These are phyloP conservation scores for Xylaria castorea DNA, from an alignment of 495 filamentous ascomycete genomes.

Conservation along the genomic window DNA sequence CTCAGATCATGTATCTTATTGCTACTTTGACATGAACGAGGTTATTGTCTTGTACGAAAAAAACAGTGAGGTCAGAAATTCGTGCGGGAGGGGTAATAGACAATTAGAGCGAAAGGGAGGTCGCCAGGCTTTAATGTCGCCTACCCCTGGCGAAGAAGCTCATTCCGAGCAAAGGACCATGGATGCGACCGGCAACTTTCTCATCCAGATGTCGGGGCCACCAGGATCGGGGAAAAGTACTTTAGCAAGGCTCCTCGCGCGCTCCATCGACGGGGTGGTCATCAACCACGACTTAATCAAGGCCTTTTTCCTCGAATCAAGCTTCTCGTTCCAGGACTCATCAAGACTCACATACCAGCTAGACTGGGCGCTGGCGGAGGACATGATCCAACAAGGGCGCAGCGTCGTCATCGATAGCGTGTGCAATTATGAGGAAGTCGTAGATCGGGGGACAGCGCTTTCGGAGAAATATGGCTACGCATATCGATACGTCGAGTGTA, in stretches of 20 bases:
- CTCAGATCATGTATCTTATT: neutral
- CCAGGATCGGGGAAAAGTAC: slow-evolving; percentile 29
- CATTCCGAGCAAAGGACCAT: neutral
- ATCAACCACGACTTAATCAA: slow-evolving; percentile 32
- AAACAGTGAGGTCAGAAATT: neutral
- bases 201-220: slow-evolving; percentile 24
- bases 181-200: slow-evolving; percentile 1
- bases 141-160: neutral
- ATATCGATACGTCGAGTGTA: slow-evolving; percentile 41
- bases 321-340: slow-evolving; percentile 12
- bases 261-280: slow-evolving; percentile 22
- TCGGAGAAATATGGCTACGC: slow-evolving; percentile 24
- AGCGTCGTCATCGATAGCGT: slow-evolving; percentile 41
- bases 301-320: slow-evolving; percentile 28
- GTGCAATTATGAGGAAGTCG: slow-evolving; percentile 36
- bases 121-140: neutral
- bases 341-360: slow-evolving; percentile 33
- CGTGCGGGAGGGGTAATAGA: neutral
- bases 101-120: neutral
- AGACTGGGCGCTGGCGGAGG: slow-evolving; percentile 35
- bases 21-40: slow-evolving; percentile 4
- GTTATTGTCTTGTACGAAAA: neutral
- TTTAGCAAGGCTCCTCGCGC: slow-evolving; percentile 14
- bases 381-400: slow-evolving; percentile 33
- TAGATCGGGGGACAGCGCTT: slow-evolving; percentile 28